Conservation (phyloP, 1,284 basidiomycete species). For the Rhodotorula glutinis region DNA sequence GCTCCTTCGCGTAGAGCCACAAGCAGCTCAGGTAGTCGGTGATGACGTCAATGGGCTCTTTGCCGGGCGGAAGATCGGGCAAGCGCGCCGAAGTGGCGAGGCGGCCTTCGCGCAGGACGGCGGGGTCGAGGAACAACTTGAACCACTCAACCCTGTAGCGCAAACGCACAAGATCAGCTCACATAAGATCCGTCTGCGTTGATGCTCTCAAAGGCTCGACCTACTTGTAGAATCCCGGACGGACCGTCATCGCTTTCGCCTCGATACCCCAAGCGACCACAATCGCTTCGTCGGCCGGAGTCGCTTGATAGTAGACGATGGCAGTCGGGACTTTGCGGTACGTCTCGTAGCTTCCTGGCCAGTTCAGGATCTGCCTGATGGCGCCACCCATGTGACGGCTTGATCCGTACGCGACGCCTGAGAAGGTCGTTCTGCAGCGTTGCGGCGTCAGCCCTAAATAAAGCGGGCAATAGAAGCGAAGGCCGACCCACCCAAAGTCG, state of each 20-base stretch:
- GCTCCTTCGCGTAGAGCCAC: constrained; percentile 77
- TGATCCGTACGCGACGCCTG: constrained; percentile 67
- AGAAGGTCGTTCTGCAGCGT: constrained; percentile 52
- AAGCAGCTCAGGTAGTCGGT: constrained; percentile 71
- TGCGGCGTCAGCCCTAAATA: too few relatives aligned
- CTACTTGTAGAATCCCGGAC: constrained; percentile 30
- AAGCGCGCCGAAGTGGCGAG: constrained; percentile 63
- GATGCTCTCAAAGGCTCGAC: not conserved
- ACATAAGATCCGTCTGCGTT: too few relatives aligned
- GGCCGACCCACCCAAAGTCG: constrained; percentile 1
- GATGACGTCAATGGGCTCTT: constrained; percentile 68
- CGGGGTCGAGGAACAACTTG: constrained; percentile 74
- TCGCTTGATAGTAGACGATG: constrained; percentile 28
- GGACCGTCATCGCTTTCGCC: constrained; percentile 32
- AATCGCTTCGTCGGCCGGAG: constrained; percentile 17
- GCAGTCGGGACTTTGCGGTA: constrained; percentile 32
- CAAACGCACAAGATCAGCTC: too few relatives aligned
- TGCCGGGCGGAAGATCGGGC: constrained; percentile 71
- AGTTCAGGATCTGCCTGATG: constrained; percentile 65
- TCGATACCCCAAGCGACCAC: constrained; percentile 35
- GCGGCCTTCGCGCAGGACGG: constrained; percentile 63
- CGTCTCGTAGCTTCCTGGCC: constrained; percentile 36
- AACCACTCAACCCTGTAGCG: constrained; percentile 53
- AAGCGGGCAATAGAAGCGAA: fast-evolving
- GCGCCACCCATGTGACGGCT: constrained; percentile 39